Percentiles rank a stretch among this genome's conserved stretches.
Conservation (phyloP, 345 rosid genomes). For the Eutrema yunnanense region DNA sequence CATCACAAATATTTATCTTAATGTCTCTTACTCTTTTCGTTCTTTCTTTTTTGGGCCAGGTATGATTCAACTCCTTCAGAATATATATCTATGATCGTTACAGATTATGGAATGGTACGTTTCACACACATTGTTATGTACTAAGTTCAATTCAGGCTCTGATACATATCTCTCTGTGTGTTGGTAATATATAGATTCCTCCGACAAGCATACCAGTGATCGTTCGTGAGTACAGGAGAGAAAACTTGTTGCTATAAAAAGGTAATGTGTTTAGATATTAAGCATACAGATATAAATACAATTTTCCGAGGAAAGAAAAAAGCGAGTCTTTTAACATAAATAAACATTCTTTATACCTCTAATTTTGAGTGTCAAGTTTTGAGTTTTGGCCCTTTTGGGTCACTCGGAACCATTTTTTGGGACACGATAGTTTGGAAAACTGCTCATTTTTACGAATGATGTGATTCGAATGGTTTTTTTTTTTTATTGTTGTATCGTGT, state of each 20-base stretch:
- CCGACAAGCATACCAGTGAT: conserved; percentile 82
- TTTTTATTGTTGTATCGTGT: background rate
- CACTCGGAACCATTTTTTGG: background rate
- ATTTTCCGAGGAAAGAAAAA: background rate
- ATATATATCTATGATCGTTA: conserved; percentile 64
- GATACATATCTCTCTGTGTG: background rate
- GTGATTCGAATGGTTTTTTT: background rate
- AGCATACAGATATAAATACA: conserved; percentile 1
- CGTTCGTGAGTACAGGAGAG: conserved; percentile 60
- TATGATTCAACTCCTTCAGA: conserved; percentile 80
- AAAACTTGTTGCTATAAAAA: conserved; percentile 49
- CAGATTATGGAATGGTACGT: conserved; percentile 83
- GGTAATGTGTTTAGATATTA: conserved; percentile 6
- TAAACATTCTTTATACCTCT: conserved; percentile 2
- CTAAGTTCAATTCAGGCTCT: background rate
- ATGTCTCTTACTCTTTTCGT: background rate
- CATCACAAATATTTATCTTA: background rate
- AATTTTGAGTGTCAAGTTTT: background rate
- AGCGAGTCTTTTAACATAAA: background rate
- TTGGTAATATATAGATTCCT: conserved; percentile 42
- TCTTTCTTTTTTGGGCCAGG: conserved; percentile 27
- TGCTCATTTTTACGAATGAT: background rate
- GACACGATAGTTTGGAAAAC: background rate
- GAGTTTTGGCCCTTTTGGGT: background rate
- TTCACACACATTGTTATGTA: background rate